These are phyloP conservation scores for Thraustochytrium striatum DNA, from an alignment of 352 stramenopile genomes.

Conservation along the genomic window DNA sequence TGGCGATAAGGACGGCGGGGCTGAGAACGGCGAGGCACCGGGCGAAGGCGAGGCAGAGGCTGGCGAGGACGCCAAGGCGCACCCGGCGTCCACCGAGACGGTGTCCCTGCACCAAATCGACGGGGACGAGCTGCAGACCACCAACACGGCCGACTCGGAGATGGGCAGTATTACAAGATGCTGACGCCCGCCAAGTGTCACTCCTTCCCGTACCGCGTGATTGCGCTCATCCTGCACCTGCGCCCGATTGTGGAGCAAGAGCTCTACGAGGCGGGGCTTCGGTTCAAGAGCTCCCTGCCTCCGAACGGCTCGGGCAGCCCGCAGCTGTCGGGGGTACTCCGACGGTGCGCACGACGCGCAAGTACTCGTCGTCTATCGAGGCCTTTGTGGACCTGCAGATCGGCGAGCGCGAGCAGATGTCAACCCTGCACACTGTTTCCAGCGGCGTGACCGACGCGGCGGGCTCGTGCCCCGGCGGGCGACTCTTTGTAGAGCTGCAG, in stretches of 20 bases:
- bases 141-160: not conserved
- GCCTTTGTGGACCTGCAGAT: slow-evolving; percentile 28
- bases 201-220: not conserved
- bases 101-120: too few relatives aligned
- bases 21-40: not conserved
- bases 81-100: not conserved
- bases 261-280: slow-evolving; percentile 20
- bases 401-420: not conserved
- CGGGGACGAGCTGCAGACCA: not conserved
- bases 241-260: slow-evolving; percentile 31
- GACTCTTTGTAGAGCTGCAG: slow-evolving; percentile 31
- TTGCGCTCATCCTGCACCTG: slow-evolving; percentile 27
- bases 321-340: not conserved
- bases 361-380: slow-evolving; percentile 24
- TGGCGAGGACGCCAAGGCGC: not conserved
- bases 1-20: slow-evolving; percentile 4
- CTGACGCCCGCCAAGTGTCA: slow-evolving; percentile 56
- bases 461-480: slow-evolving; percentile 1
- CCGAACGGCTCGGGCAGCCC: not conserved
- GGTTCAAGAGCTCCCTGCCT: not conserved
- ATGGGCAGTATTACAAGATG: slow-evolving; percentile 63
- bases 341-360: too few relatives aligned
- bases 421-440: not conserved
- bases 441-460: not conserved
- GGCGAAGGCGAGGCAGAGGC: not conserved